Evolutionary conservation across 1,284 basidiomycete genomes (phyloP).

Genomic region (Ustilago loliicola): DNA sequence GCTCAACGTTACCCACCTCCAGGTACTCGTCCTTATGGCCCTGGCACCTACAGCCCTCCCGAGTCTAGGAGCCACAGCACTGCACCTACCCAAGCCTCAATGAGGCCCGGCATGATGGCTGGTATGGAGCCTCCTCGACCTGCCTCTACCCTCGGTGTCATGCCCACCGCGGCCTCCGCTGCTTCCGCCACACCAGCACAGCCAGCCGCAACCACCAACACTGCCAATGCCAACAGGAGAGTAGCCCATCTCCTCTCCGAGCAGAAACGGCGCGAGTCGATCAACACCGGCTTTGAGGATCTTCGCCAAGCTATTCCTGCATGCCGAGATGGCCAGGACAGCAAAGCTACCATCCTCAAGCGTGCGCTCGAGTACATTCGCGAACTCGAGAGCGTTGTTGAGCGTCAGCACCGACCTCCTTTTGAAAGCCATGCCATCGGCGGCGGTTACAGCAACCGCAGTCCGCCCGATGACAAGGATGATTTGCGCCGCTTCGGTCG

Average conservation of each 20-base stretch:
- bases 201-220: conserved; percentile 17
- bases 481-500: conserved; percentile 40
- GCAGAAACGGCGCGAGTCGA: conserved; percentile 55
- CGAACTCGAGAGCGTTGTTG: conserved; percentile 47
- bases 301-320: conserved; percentile 49
- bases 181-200: conserved; percentile 5
- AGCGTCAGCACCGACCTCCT: conserved; percentile 32
- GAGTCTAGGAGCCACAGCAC: conserved; percentile 29
- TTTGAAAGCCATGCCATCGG: conserved; percentile 20
- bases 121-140: conserved; percentile 46
- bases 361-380: conserved; percentile 55
- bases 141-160: conserved; percentile 28
- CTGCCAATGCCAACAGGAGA: conserved; percentile 44
- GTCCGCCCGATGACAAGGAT: conserved; percentile 51
- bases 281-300: conserved; percentile 59
- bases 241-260: conserved; percentile 53
- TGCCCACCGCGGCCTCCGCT: conserved; percentile 3
- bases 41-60: conserved; percentile 39
- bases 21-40: conserved; percentile 22
- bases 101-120: conserved; percentile 29
- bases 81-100: conserved; percentile 14
- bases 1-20: conserved; percentile 24
- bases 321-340: conserved; percentile 55
- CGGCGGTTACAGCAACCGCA: conserved; percentile 44
- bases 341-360: conserved; percentile 56